A percentile compares a stretch with the other conserved stretches of the same genome.
Conservation (phyloP, 768 basidiomycete genomes). For the Obba rivulosa region DNA sequence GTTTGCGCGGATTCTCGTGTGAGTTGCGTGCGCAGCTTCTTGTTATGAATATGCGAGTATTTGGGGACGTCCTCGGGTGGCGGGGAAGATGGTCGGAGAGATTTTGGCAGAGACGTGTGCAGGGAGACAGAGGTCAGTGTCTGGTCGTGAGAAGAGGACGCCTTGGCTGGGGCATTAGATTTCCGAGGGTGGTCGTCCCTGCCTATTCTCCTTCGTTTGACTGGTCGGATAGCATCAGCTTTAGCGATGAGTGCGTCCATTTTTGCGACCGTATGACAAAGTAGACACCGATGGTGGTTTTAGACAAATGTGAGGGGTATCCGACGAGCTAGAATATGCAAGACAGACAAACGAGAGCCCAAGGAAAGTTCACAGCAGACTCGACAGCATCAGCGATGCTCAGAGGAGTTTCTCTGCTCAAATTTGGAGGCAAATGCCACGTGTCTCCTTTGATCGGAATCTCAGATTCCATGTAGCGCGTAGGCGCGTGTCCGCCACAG, state of each 20-base stretch:
- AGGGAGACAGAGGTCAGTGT: constrained; percentile 19
- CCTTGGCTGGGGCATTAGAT: constrained; percentile 6
- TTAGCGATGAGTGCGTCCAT: constrained; percentile 77
- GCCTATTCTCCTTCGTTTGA: constrained; percentile 28
- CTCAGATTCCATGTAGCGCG: too few species aligned
- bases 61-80: constrained; percentile 41
- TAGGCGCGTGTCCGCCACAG: too few species aligned
- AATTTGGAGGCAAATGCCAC: too few species aligned
- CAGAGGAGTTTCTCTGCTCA: too few species aligned
- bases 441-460: too few species aligned
- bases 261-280: not conserved
- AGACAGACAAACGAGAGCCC: too few species aligned
- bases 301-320: too few species aligned
- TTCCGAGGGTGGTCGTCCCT: constrained; percentile 14
- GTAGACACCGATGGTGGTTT: not conserved
- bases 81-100: constrained; percentile 49
- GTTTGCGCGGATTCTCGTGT: constrained; percentile 54
- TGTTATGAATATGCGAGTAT: constrained; percentile 63
- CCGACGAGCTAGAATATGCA: too few species aligned
- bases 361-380: too few species aligned
- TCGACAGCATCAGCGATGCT: too few species aligned
- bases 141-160: constrained; percentile 9
- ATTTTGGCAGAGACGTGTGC: constrained; percentile 60
- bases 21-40: constrained; percentile 70
- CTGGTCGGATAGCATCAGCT: constrained; percentile 51